These are phyloP conservation scores for Hemerocallis citrina DNA, from an alignment of 106 monocot genomes.

Conservation along the genomic window DNA sequence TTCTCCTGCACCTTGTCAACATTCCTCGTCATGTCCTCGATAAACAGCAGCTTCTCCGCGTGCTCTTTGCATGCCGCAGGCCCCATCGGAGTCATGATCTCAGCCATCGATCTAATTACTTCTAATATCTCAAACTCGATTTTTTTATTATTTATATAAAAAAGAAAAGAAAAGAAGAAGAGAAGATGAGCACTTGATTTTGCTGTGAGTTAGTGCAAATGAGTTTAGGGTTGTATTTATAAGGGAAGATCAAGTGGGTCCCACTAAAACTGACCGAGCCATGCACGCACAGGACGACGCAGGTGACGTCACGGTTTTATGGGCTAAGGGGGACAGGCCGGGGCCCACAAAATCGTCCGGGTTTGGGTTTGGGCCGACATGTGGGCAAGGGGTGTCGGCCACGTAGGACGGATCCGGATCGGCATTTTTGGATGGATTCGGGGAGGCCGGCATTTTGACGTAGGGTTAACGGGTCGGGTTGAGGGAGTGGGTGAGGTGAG, in stretches of 20 bases:
- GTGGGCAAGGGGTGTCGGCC: not conserved
- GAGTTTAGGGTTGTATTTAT: not conserved
- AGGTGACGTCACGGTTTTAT: not conserved
- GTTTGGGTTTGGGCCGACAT: not conserved
- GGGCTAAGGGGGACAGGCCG: not conserved
- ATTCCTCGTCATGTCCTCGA: constrained; percentile 39
- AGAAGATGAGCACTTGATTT: not conserved
- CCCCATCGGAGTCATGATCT: not conserved
- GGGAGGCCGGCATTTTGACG: constrained; percentile 4
- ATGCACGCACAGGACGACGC: too few relatives aligned
- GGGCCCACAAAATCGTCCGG: constrained; percentile 5
- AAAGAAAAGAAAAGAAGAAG: too few relatives aligned
- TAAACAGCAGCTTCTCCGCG: constrained; percentile 34
- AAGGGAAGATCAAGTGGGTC: not conserved
- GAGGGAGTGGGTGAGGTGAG: not conserved
- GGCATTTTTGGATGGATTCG: not conserved
- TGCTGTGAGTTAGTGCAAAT: not conserved
- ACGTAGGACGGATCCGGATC: constrained; percentile 1
- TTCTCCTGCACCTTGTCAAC: constrained; percentile 37
- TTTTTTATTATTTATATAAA: too few relatives aligned
- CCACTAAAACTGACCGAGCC: too few relatives aligned
- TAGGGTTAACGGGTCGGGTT: not conserved
- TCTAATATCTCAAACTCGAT: too few relatives aligned
- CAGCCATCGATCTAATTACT: not conserved
- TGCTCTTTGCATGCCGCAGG: constrained; percentile 28